phyloP scores from a whole-genome alignment of 139 green algal species.

The Tetradesmus lagerheimii region DNA sequence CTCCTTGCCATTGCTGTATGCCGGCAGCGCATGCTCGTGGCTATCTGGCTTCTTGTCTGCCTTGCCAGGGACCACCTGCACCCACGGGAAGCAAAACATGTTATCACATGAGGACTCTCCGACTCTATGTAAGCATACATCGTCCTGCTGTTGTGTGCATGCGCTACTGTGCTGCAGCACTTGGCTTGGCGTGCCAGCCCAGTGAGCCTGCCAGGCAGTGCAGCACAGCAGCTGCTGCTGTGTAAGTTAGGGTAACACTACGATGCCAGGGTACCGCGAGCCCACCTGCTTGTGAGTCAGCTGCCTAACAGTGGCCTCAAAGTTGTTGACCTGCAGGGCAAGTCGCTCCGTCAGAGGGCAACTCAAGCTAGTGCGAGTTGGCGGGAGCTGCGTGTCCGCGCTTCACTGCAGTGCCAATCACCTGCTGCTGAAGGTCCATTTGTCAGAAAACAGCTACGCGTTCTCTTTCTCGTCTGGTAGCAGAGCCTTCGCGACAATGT shows the following conservation, averaged over 20 bases:
- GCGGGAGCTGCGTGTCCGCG: not conserved
- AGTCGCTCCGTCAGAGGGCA: no score
- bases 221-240: not conserved
- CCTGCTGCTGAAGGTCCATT: slow-evolving; percentile 17
- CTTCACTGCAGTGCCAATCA: not conserved
- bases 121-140: not conserved
- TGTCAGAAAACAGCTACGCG: not conserved
- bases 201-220: not conserved
- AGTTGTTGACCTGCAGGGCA: slow-evolving; percentile 24
- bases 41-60: not conserved
- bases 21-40: slow-evolving; percentile 5
- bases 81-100: not conserved
- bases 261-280: not conserved
- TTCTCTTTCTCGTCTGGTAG: not conserved
- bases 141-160: not conserved
- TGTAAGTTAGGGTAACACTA: not conserved
- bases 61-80: slow-evolving; percentile 23
- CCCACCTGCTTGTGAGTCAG: not conserved
- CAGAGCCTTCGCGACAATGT: not conserved
- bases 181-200: not conserved
- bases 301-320: slow-evolving; percentile 24
- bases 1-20: not conserved
- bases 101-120: no score
- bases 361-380: not conserved
- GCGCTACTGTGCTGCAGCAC: not conserved